Conservation (phyloP, 2,329 filamentous ascomycete species). For the Stemphylium lycopersici region DNA sequence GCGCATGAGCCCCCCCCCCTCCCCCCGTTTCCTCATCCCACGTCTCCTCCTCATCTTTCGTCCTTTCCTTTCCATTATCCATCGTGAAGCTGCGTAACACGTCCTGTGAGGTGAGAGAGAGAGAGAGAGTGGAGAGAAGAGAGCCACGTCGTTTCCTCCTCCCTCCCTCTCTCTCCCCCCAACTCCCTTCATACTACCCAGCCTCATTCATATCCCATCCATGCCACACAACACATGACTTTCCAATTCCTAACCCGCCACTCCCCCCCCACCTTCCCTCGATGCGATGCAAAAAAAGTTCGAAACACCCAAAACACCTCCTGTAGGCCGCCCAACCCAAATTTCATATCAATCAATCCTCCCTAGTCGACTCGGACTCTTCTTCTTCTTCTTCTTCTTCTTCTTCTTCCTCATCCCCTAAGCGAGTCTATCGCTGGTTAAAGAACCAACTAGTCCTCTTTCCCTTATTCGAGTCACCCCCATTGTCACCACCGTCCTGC, state of each 20-base stretch:
- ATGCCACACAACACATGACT: not conserved
- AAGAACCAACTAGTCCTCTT: conserved; percentile 80
- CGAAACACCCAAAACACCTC: conserved; percentile 3
- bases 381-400: not conserved
- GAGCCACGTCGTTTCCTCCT: not conserved
- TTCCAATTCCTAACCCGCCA: not conserved
- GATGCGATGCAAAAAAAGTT: not conserved
- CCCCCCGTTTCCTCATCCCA: no score
- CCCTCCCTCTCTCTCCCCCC: no score
- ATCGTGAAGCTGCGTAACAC: not conserved
- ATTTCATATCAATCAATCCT: not conserved
- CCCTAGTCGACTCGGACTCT: not conserved
- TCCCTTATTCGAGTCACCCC: conserved; percentile 55
- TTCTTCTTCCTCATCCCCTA: not conserved
- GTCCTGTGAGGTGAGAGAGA: no score
- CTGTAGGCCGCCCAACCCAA: not conserved
- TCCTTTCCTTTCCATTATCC: not conserved
- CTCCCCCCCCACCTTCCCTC: not conserved
- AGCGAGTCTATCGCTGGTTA: conserved; percentile 47
- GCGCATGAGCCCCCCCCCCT: no score
- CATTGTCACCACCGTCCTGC: conserved; percentile 56
- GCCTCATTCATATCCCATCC: not conserved
- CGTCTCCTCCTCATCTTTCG: not conserved
- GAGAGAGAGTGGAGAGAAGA: not conserved
- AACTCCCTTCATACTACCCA: not conserved